Evolutionary conservation across 2,329 filamentous ascomycete species (phyloP).

Genomic region (Alternaria conjuncta): DNA sequence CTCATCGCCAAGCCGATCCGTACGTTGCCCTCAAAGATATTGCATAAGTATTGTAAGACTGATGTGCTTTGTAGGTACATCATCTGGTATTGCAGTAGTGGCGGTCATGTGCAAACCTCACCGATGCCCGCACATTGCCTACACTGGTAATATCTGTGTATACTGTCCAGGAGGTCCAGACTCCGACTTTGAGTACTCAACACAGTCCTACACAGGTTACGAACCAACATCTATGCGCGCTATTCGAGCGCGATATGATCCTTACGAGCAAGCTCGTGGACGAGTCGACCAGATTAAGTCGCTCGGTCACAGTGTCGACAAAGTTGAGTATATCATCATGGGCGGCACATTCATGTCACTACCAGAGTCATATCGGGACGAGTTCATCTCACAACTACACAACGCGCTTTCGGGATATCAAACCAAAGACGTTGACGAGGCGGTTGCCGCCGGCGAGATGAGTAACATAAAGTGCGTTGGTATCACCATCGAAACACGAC

Average conservation of each 20-base stretch:
- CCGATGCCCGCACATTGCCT: conserved; percentile 95
- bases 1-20: conserved; percentile 95
- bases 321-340: conserved; percentile 99
- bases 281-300: conserved; percentile 96
- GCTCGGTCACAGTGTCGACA: conserved; percentile 95
- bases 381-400: conserved; percentile 94
- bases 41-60: not conserved
- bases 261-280: conserved; percentile 94
- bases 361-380: conserved; percentile 84
- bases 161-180: conserved; percentile 98
- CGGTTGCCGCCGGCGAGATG: conserved; percentile 92
- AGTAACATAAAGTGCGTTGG: conserved; percentile 97
- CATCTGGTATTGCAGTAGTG: conserved; percentile 95
- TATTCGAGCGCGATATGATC: conserved; percentile 95
- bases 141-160: conserved; percentile 98
- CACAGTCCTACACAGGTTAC: conserved; percentile 97
- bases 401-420: conserved; percentile 97
- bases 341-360: conserved; percentile 99
- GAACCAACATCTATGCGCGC: conserved; percentile 98
- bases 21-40: conserved; percentile 51
- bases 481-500: conserved; percentile 96
- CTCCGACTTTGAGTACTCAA: conserved; percentile 98
- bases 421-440: conserved; percentile 92
- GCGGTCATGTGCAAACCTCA: conserved; percentile 99
- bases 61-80: conserved; percentile 68